phyloP scores from a whole-genome alignment of 257 asterid species.

The Rhazya stricta region DNA sequence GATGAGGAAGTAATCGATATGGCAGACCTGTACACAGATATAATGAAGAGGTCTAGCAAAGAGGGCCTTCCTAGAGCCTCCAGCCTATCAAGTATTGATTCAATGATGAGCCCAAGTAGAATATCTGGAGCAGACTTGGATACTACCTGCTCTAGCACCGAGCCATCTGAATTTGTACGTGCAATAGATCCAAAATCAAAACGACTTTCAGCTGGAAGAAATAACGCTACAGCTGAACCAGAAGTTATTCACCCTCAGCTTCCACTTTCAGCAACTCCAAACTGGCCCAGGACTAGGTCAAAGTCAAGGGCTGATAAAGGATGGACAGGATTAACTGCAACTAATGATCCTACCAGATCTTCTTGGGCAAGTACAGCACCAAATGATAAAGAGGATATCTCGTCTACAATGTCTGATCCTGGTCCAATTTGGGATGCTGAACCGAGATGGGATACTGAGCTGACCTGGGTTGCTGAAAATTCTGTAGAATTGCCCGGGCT shows the following conservation, averaged over 20 bases:
- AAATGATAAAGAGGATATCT: conserved; percentile 85
- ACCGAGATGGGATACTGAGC: conserved; percentile 93
- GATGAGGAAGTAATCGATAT: conserved; percentile 60
- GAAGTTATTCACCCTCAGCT: conserved; percentile 88
- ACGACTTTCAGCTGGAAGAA: conserved; percentile 76
- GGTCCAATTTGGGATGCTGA: conserved; percentile 99
- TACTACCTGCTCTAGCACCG: conserved; percentile 75
- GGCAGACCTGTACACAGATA: conserved; percentile 84
- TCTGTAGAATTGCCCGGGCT: conserved; percentile 72
- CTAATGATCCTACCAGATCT: conserved; percentile 55
- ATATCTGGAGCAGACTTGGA: conserved; percentile 68
- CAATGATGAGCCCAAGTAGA: conserved; percentile 85
- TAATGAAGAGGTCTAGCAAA: conserved; percentile 89
- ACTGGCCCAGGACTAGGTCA: conserved; percentile 88
- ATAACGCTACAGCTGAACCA: conserved; percentile 59
- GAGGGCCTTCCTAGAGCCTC: conserved; percentile 97
- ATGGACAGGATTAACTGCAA: conserved; percentile 51
- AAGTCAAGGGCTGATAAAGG: conserved; percentile 77
- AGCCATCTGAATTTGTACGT: conserved; percentile 91
- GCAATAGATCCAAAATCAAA: conserved; percentile 90
- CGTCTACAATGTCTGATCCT: conserved; percentile 96
- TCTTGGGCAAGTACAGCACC: conserved; percentile 70
- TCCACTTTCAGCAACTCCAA: conserved; percentile 74
- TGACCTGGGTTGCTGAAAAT: conserved; percentile 56
- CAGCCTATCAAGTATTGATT: conserved; percentile 91